Evolutionary conservation across 2,329 filamentous ascomycete species (phyloP).

Genomic region (Cercospora zeina): DNA sequence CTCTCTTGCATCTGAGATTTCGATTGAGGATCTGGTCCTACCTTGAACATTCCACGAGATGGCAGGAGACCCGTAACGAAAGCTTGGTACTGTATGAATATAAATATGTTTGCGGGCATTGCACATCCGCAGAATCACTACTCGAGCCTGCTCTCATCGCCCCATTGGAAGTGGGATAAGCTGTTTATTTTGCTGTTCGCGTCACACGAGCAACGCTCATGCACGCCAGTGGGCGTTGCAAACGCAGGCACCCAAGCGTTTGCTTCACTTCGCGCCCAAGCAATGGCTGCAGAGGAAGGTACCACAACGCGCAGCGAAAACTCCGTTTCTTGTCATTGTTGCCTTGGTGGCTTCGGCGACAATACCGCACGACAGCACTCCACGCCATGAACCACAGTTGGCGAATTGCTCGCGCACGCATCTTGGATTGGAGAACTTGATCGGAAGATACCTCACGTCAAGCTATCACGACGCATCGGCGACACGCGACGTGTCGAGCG

Average conservation of each 20-base stretch:
- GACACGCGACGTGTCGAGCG: too few relatives aligned
- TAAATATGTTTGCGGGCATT: constrained; percentile 3
- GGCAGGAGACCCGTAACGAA: background rate
- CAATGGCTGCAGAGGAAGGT: background rate
- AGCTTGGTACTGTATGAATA: constrained; percentile 8
- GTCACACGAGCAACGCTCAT: background rate
- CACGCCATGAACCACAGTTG: background rate
- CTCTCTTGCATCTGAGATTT: background rate
- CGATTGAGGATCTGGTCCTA: background rate
- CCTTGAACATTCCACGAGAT: background rate
- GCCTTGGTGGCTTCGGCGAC: background rate
- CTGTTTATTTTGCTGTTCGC: background rate
- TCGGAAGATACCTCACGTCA: too few relatives aligned
- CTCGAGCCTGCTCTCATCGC: background rate
- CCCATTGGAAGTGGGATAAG: background rate
- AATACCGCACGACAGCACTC: background rate
- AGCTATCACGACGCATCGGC: too few relatives aligned
- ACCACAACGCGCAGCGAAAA: background rate
- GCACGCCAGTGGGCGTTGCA: background rate
- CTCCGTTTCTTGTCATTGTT: background rate
- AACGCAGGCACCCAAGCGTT: background rate
- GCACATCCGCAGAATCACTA: background rate
- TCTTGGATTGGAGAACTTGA: background rate
- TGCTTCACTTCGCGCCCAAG: background rate
- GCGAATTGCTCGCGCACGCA: background rate